phyloP scores from a whole-genome alignment of 2,329 filamentous ascomycete genomes.

The Colletotrichum spaethianum region DNA sequence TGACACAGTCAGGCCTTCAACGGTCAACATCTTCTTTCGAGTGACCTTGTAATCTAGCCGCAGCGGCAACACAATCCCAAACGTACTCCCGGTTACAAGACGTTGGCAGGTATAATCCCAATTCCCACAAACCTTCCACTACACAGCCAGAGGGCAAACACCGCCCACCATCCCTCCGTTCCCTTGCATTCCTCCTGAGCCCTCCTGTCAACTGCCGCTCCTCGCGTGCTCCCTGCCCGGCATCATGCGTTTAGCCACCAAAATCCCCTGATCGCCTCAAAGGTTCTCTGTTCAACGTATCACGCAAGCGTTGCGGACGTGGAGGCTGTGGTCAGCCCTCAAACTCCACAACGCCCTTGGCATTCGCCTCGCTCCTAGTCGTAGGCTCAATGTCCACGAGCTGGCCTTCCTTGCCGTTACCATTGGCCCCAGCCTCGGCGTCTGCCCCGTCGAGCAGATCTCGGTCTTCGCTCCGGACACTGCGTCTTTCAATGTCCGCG shows the following conservation, averaged over 20 bases:
- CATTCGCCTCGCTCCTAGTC: slow-evolving; percentile 48
- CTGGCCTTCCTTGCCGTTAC: slow-evolving; percentile 51
- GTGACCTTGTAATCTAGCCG: slow-evolving; percentile 33
- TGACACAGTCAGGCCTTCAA: slow-evolving; percentile 14
- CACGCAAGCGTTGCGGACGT: neutral
- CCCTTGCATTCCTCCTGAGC: slow-evolving; percentile 16
- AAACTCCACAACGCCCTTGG: slow-evolving; percentile 59
- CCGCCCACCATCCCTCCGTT: slow-evolving; percentile 15
- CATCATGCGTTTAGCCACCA: slow-evolving; percentile 4
- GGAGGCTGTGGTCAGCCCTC: slow-evolving; percentile 50
- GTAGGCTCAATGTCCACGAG: slow-evolving; percentile 52
- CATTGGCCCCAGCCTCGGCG: slow-evolving; percentile 71
- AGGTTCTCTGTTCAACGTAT: neutral
- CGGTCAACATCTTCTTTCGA: slow-evolving; percentile 22
- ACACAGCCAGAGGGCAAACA: slow-evolving; percentile 16
- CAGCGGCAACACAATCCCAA: slow-evolving; percentile 27
- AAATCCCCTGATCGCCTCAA: neutral
- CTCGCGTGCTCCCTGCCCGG: neutral
- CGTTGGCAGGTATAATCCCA: slow-evolving; percentile 33
- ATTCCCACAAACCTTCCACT: slow-evolving; percentile 32
- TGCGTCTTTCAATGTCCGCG: slow-evolving; percentile 73
- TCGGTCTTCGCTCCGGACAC: slow-evolving; percentile 76
- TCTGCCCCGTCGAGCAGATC: slow-evolving; percentile 83
- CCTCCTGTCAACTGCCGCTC: slow-evolving; percentile 9
- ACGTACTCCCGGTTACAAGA: slow-evolving; percentile 27